These are phyloP conservation scores for Tricholomella constricta DNA, from an alignment of 768 basidiomycete genomes.

Conservation along the genomic window DNA sequence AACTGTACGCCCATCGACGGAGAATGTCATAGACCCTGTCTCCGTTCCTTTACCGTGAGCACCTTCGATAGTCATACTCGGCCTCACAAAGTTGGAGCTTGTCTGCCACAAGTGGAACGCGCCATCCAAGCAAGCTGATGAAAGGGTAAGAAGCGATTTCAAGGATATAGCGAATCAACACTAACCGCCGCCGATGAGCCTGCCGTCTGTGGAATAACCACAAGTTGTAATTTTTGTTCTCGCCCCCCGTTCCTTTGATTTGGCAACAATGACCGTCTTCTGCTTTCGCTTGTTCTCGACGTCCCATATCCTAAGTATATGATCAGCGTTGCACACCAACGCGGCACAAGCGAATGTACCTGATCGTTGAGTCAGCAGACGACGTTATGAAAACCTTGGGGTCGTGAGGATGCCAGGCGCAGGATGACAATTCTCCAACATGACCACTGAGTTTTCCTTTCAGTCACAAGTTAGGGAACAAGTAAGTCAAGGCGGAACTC, in stretches of 20 bases:
- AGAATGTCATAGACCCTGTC: conserved; percentile 85
- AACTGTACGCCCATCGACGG: conserved; percentile 82
- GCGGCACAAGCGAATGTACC: conserved; percentile 46
- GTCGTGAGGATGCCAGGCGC: conserved; percentile 92
- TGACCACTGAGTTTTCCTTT: conserved; percentile 67
- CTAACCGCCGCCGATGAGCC: conserved; percentile 83
- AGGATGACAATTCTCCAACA: conserved; percentile 87
- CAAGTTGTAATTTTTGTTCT: conserved; percentile 90
- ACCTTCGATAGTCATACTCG: conserved; percentile 81
- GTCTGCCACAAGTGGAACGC: conserved; percentile 93
- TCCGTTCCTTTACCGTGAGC: conserved; percentile 88
- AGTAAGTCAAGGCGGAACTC: conserved; percentile 33
- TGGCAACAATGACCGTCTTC: conserved; percentile 94
- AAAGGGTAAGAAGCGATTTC: neutral
- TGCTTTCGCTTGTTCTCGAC: conserved; percentile 91
- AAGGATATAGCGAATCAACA: conserved; percentile 12
- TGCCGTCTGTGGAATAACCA: conserved; percentile 89
- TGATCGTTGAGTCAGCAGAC: conserved; percentile 94
- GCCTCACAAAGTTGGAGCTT: conserved; percentile 90
- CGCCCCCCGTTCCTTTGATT: conserved; percentile 92
- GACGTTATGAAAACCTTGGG: conserved; percentile 84
- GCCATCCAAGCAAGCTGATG: conserved; percentile 86
- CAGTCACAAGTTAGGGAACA: neutral
- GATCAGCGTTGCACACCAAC: neutral
- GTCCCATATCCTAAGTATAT: conserved; percentile 81